Percentiles rank a stretch among this genome's conserved stretches.
These are phyloP conservation scores for Sinapis alba DNA, from an alignment of 441 rosid species.

Conservation along the genomic window DNA sequence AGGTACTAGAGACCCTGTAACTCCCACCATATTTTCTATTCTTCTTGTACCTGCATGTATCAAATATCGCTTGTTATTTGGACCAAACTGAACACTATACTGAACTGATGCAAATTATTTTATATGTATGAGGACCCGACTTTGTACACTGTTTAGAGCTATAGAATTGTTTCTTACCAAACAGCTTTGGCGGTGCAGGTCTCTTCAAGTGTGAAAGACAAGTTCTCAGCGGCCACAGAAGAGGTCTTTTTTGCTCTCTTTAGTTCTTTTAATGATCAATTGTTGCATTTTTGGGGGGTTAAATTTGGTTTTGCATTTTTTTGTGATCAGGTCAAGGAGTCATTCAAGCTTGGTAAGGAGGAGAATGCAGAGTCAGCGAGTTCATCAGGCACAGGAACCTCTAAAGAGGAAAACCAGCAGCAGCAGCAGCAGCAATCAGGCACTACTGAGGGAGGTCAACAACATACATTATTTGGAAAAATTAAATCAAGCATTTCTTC, in stretches of 20 bases:
- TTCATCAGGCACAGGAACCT: constrained; percentile 47
- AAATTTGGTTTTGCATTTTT: constrained; percentile 1
- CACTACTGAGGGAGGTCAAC: constrained; percentile 42
- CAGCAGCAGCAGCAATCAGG: constrained; percentile 45
- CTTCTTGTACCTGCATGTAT: neutral
- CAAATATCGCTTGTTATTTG: neutral
- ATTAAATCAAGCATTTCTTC: constrained; percentile 70
- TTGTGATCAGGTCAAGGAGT: constrained; percentile 71
- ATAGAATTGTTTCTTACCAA: constrained; percentile 3
- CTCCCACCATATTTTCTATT: neutral
- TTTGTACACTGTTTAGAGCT: constrained; percentile 14
- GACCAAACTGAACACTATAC: neutral
- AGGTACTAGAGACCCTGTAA: constrained; percentile 46
- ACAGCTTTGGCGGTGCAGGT: constrained; percentile 50
- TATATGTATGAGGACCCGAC: neutral
- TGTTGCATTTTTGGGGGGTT: neutral
- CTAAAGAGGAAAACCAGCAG: constrained; percentile 50
- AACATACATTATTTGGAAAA: constrained; percentile 64
- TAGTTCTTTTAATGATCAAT: constrained; percentile 8
- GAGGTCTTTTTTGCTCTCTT: constrained; percentile 58
- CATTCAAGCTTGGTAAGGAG: constrained; percentile 59
- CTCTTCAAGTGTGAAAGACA: constrained; percentile 77
- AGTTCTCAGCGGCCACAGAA: constrained; percentile 74
- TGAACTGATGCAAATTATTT: neutral
- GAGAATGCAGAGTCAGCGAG: constrained; percentile 49